Evolutionary conservation across 1,284 basidiomycete genomes (phyloP).

Genomic region (Cutaneotrichosporon curvatum): DNA sequence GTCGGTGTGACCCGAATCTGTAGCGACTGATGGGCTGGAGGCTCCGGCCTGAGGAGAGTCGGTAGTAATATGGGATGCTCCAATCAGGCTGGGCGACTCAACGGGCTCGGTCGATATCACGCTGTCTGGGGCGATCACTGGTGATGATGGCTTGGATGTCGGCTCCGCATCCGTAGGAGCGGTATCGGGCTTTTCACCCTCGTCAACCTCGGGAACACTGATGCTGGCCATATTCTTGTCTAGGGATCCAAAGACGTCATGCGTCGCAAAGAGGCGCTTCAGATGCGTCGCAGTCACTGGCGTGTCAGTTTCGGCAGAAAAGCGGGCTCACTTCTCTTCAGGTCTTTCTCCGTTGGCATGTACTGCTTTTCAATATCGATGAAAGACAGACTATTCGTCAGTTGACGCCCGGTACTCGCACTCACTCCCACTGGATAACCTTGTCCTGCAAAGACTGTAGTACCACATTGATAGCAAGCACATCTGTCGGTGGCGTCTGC

Average conservation of each 20-base stretch:
- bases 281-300: slow-evolving; percentile 46
- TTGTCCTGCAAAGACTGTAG: slow-evolving; percentile 83
- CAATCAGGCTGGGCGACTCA: neutral
- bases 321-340: slow-evolving; percentile 33
- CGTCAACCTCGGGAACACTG: slow-evolving; percentile 71
- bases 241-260: slow-evolving; percentile 43
- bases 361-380: slow-evolving; percentile 52
- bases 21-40: neutral
- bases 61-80: no score
- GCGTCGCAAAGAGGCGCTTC: slow-evolving; percentile 51
- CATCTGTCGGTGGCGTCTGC: slow-evolving; percentile 72
- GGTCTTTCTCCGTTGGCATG: slow-evolving; percentile 46
- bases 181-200: slow-evolving; percentile 44
- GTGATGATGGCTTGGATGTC: slow-evolving; percentile 6
- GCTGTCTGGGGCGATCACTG: neutral
- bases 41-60: no score
- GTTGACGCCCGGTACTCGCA: slow-evolving; percentile 15
- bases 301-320: neutral
- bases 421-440: slow-evolving; percentile 83
- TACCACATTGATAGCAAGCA: slow-evolving; percentile 79
- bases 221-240: slow-evolving; percentile 47
- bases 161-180: neutral
- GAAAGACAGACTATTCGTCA: slow-evolving; percentile 42
- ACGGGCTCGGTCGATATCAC: no score
- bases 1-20: neutral